Evolutionary conservation across 2,329 filamentous ascomycete species (phyloP), one percentile per base, ranked within the genome.

Genomic region (Diaporthe vexans): DNA sequence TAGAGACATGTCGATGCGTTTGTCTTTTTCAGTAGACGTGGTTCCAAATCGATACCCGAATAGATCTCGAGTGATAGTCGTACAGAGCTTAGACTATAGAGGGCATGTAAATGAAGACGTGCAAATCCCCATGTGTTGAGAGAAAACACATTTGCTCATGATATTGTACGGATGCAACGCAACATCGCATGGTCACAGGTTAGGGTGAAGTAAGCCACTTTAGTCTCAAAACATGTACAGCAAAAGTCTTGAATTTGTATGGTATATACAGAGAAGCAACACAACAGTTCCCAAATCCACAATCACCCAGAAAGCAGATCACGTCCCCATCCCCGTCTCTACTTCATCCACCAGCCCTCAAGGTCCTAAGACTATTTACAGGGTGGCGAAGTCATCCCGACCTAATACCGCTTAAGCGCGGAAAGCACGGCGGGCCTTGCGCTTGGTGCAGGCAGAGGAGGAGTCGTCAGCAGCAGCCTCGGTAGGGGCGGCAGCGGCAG

Each of bases 181-280:
- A n/a, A n/a, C n/a, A 13, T 2, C 29, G 21, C 43, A 17, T 21
- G 17, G 17, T 46, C 13, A 29, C 29, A 29, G 3, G 4, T 29
- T 3, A 4, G 29, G 3, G 29, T 4, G 29, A 29, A 29, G 29
- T 3, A 29, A 29, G 29, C 4, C 29, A 29, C 2, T 2, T 2
- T 29, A 29, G 29, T 29, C 29, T 29, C 6, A 24, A 35, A 17
- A 13, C 8, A 54, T 67, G 21, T 67, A 67, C 63, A 67, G 61
- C 61, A 67, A 67, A 67, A 67, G 46, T 52, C 46, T 67, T 52
- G 21, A 67, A 67, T 52, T 52, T 52, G 63, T 67, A 67, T 67
- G 63, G 46, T 67, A 67, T 67, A 52, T 67, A 67, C 63, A 67
- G 63, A 67, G 63, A 67, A 67, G 63, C 63, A 67, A 67, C 61